Evolutionary conservation across 805 yeast species (phyloP).

Genomic region (Diddensiella transvaalensis): DNA sequence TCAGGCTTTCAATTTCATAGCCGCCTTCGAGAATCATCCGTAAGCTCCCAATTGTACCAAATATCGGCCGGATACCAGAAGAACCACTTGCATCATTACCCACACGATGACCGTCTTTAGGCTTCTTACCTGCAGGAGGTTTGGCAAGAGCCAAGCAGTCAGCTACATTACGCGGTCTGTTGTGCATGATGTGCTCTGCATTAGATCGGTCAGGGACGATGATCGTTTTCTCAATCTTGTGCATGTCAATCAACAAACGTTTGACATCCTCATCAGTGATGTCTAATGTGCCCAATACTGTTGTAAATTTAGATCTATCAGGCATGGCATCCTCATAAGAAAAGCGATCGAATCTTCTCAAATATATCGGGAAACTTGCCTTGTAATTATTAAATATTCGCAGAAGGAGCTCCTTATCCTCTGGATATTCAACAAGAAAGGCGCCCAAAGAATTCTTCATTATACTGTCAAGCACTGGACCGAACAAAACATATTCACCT

Average conservation of each 20-base stretch:
- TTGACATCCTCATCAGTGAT: constrained; percentile 52
- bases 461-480: constrained; percentile 53
- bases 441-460: constrained; percentile 51
- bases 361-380: constrained; percentile 38
- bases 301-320: constrained; percentile 33
- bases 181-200: constrained; percentile 46
- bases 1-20: constrained; percentile 6
- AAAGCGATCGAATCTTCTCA: constrained; percentile 55
- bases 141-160: constrained; percentile 7
- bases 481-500: constrained; percentile 44
- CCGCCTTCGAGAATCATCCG: constrained; percentile 27
- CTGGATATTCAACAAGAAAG: constrained; percentile 62
- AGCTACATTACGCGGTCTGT: constrained; percentile 39
- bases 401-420: constrained; percentile 47
- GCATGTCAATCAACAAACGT: constrained; percentile 60
- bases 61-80: constrained; percentile 52
- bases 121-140: background rate
- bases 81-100: constrained; percentile 39
- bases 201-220: constrained; percentile 48
- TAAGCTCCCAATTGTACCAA: constrained; percentile 24
- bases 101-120: constrained; percentile 13
- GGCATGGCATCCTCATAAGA: constrained; percentile 49
- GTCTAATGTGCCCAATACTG: constrained; percentile 59
- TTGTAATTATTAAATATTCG: constrained; percentile 16
- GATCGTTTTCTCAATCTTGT: constrained; percentile 51